These are phyloP conservation scores for Boletus sp. DNA, from an alignment of 1,284 basidiomycete genomes.

Conservation along the genomic window DNA sequence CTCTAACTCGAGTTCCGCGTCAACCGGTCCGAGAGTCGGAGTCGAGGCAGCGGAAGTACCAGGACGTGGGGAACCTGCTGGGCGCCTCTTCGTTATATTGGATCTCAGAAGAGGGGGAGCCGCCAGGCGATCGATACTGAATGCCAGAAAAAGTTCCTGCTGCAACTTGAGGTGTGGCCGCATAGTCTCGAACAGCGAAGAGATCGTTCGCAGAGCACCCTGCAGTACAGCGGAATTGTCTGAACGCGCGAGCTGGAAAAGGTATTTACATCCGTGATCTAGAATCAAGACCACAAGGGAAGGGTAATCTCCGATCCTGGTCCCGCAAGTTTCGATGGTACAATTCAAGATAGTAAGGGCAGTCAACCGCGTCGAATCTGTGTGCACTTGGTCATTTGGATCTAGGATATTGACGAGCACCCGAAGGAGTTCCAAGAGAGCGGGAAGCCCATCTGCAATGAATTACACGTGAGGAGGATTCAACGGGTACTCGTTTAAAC, in stretches of 20 bases:
- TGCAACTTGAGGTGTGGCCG: constrained; percentile 90
- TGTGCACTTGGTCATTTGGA: constrained; percentile 91
- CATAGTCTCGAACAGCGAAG: constrained; percentile 87
- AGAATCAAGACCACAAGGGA: constrained; percentile 71
- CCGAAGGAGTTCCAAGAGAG: constrained; percentile 88
- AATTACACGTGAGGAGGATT: constrained; percentile 4
- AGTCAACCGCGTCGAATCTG: constrained; percentile 91
- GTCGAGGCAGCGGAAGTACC: constrained; percentile 50
- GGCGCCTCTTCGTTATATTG: constrained; percentile 30
- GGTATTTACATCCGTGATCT: constrained; percentile 92
- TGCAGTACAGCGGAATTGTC: constrained; percentile 82
- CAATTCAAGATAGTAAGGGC: constrained; percentile 86
- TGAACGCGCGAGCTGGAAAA: constrained; percentile 91
- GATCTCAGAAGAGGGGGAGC: constrained; percentile 40
- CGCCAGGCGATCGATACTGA: constrained; percentile 87
- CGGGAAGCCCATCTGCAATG: constrained; percentile 78
- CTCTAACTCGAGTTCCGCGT: constrained; percentile 46
- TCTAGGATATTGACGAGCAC: constrained; percentile 95
- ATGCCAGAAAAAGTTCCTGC: constrained; percentile 91
- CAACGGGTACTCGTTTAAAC: constrained; percentile 5
- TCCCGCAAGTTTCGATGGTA: constrained; percentile 85
- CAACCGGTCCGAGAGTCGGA: constrained; percentile 42
- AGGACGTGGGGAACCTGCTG: constrained; percentile 50
- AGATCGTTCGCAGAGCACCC: constrained; percentile 79
- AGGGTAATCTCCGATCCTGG: constrained; percentile 69